Base-by-base conservation (phyloP, 352 stramenopile genomes). In the Elongisporangium prolatum region DNA sequence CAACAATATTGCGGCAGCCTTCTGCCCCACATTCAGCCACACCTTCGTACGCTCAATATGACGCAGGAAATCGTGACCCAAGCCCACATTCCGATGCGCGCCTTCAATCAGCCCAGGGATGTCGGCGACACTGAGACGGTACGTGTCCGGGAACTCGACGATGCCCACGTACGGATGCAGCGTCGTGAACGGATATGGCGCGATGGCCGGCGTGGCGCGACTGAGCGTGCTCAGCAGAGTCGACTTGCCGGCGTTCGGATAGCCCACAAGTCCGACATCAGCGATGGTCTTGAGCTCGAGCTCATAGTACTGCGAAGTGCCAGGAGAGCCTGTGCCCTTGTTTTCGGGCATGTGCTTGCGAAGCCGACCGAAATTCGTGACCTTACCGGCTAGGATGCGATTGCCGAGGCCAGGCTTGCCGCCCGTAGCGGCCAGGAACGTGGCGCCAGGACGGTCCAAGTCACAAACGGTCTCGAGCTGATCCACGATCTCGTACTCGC, bases 41-140 rank as follows among this genome's bases (percentile, higher is more conserved):
- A 98, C 95, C 64, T 97, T 97, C 63, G 97, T 99, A 34, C 98
- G 91, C 71, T 99, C 95, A 50, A 99, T 98, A 73, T 99, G 98
- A 21, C 97, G 79, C 54, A 99, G 71, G 67, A 99, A 99, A 40
- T 98, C 93, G 61, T 98, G 91, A 22, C 97, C 97, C n/a, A 99
- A 77, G n/a, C 97, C 98, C 55, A 97, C 91, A 61, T 98, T 98
- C 11, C 86, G 77, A 55, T 98, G 86, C 0, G 97, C 97, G 21
- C 88, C 88, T 56, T 97, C 86, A 48, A 97, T 96, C 40, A 97
- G 74, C 16, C 88, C 88, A 4, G 88, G 88, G 53, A 97, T 93
- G 38, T 97, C 88, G 54, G 88, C 88, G 17, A 97, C 89, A 66
- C 90, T 93, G 10, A 98, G 66, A 4, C 88, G 81, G 63, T 89